Percentiles rank a stretch among this genome's conserved stretches.
Evolutionary conservation across 176 grass and related monocot species (phyloP).

Genomic region (Cenchrus americanus): DNA sequence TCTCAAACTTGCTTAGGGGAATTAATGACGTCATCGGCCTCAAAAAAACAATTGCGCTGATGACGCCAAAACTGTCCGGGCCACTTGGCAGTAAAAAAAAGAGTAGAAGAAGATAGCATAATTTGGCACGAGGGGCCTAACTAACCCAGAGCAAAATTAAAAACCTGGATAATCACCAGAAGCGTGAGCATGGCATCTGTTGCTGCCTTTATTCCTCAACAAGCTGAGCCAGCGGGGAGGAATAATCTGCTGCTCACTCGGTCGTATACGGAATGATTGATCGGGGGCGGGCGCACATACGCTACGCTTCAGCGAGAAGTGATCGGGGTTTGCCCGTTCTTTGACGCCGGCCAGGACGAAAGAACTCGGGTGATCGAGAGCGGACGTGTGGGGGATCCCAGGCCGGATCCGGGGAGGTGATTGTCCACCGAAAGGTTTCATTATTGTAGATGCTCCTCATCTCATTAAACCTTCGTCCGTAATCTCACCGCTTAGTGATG

Average conservation of each 20-base stretch:
- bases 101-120: background rate
- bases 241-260: background rate
- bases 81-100: background rate
- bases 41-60: background rate
- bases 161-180: background rate
- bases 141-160: background rate
- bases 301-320: constrained; percentile 18
- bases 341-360: too few species aligned
- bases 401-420: background rate
- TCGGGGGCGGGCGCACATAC: background rate
- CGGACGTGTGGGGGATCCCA: background rate
- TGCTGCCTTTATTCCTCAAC: constrained; percentile 20
- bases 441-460: constrained; percentile 18
- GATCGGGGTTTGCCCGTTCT: constrained; percentile 2
- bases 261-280: background rate
- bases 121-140: background rate
- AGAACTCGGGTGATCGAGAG: too few species aligned
- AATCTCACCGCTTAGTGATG: background rate
- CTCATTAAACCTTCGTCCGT: background rate
- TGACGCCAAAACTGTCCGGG: background rate
- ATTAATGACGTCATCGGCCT: background rate
- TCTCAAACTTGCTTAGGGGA: too few species aligned
- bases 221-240: background rate
- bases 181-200: background rate
- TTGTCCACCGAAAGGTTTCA: constrained; percentile 45